Evolutionary conservation across 176 grass and related monocot genomes (phyloP).

Genomic region (Aechmea fasciata): DNA sequence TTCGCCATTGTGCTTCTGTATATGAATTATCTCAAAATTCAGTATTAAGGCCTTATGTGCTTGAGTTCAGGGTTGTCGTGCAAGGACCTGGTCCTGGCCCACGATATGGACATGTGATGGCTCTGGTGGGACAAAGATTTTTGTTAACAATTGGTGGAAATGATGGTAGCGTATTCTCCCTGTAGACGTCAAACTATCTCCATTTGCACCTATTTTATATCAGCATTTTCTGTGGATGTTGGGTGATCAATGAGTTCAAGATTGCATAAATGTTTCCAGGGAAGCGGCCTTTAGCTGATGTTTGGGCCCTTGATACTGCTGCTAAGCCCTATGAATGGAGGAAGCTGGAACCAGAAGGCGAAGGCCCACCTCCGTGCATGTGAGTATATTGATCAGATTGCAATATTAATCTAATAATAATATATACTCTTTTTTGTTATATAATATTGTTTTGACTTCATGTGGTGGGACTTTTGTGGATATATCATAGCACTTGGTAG

Average conservation of each 20-base stretch:
- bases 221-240: neutral
- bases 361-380: constrained; percentile 97
- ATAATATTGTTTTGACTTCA: neutral
- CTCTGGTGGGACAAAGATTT: constrained; percentile 95
- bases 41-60: neutral
- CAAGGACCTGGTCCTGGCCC: constrained; percentile 94
- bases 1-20: constrained; percentile 1
- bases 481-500: neutral
- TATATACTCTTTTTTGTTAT: neutral
- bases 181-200: neutral
- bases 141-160: constrained; percentile 93
- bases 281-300: constrained; percentile 84
- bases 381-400: constrained; percentile 28
- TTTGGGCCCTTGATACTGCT: constrained; percentile 96
- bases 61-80: constrained; percentile 64
- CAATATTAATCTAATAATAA: neutral
- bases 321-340: constrained; percentile 97
- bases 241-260: constrained; percentile 5
- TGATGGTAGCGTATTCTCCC: constrained; percentile 56
- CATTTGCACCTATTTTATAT: neutral
- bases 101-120: constrained; percentile 95
- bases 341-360: constrained; percentile 96
- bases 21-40: neutral
- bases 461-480: neutral
- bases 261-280: constrained; percentile 38